Evolutionary conservation across 192 early-diverging fungal species (phyloP), one percentile per base, ranked within the genome.

Genomic region (Coemansia sp.): DNA sequence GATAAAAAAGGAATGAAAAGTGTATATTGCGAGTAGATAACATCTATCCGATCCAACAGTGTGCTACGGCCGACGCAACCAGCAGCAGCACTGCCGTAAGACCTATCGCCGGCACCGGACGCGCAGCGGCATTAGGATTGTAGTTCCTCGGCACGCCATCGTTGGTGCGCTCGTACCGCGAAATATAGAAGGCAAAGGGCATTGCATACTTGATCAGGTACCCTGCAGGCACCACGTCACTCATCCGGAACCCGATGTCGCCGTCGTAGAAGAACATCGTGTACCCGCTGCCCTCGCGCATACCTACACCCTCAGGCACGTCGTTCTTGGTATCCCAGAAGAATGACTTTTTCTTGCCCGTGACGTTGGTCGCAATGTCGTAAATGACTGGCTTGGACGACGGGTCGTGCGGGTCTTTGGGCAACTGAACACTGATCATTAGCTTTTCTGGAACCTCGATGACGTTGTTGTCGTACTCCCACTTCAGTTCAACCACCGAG

Each of bases 281-380:
- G 43, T 80, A 80, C 23, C 77, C 77, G 52, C 57, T 66, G 45
- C 77, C 77, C 61, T 80, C 77, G n/a, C 77, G 57, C 70, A 80
- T 72, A 9, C 77, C 77, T 0, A 73, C 64, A 22, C 77, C 77
- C 39, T 80, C 77, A 11, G 77, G 77, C 19, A 80, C 64, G 17
- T 80, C 71, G 60, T 80, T 73, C 51, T 73, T 72, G n/a, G 71
- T 80, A 33, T 80, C 77, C 77, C 77, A 80, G 53, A 61, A 73
- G 53, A 80, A 80, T 38, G 18, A 52, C 44, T 64, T 69, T 48
- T 64, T 65, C 22, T 66, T 52, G 52, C 77, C 77, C 0, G 77
- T 73, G 34, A 80, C 45, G 46, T 80, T 80, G 19, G 60, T 61
- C 1, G 77, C 77, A 60, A 80, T 73, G 38, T 80, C 77, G 60